Base-by-base conservation (phyloP, 202 grass and related monocot species). In the Panicum virgatum region DNA sequence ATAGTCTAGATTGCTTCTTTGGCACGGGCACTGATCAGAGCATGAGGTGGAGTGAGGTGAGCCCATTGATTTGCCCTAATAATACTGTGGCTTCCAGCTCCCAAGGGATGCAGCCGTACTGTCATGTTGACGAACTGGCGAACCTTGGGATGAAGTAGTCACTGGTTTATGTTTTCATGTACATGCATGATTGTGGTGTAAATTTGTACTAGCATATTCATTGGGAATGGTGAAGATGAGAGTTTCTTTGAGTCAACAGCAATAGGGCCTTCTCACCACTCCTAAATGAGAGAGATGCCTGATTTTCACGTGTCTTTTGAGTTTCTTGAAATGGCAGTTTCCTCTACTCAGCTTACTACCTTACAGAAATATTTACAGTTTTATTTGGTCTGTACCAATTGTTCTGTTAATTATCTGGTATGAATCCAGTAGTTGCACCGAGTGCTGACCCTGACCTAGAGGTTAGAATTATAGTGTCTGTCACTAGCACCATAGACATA, bases 11-110 rank as follows among this genome's bases (percentile, higher is more conserved):
- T 46, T 83, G 78, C 70, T 62, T 90, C 52, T 93, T 91, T 36
- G 87, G 87, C 13, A 83, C 83, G 62, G 66, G 76, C 53, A 22
- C 18, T 6, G 87, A 84, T 47, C 82, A 87, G 40, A 73, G 68
- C 82, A 84, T 86, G 80, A 88, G 84, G 40, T 94, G 88, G 94
- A 89, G 22, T 60, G 89, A 91, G 71, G 84, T 88, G 73, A 98
- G 69, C 86, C 73, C 85, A 60, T 82, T 98, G 82, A 66, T 86
- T 44, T 93, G 80, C 89, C 76, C 92, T 85, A 90, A 47, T 62
- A 93, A 36, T 38, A 18, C 73, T 38, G 43, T 86, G 63, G 66
- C 83, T n/a, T 87, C 89, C 42, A 90, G 89, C 59, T 88, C 88
- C 83, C 91, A 91, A 77, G 90, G 60, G 42, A 86, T 90, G 79